Base-by-base conservation (phyloP, 805 yeast species). In the Candida wancherniae region DNA sequence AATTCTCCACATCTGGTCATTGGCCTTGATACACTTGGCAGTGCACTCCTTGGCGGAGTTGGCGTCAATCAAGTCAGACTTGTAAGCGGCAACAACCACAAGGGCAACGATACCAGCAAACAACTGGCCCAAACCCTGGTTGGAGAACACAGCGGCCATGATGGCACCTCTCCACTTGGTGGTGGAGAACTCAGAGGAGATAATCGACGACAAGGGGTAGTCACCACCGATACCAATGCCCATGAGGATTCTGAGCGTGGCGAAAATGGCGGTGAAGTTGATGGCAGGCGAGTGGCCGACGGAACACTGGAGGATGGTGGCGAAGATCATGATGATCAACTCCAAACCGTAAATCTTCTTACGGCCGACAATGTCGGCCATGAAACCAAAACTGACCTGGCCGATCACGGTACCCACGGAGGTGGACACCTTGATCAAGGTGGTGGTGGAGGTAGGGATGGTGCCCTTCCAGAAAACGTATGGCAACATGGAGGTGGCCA, bases 171-270 rank as follows among this genome's bases (percentile, higher is more conserved):
- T 84, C 94, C 95, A 86, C 62, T 83, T 85, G 45, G 95, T 86
- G 37, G 95, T 84, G 16, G 95, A 74, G 53, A 86, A 86, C 69
- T 86, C 96, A 36, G 95, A 80, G 7, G 95, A 81, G 45, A 86
- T 86, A 58, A 86, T 81, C n/a, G 95, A 84, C 11, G 95, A 84
- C 51, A 87, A 71, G 47, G 96, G 95, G 60, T 86, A 86, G 67
- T 86, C 96, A 73, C 95, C 96, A 69, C 96, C 96, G 49, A 86
- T 87, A 77, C 96, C 96, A 50, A 87, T 80, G 71, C 96, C 96
- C 85, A 80, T 81, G 42, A 86, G 53, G 45, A 86, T 79, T 76
- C 96, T 82, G 66, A 77, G 80, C 52, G 81, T 78, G 8, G 80
- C 63, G 41, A 87, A 69, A 30, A 84, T 69, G 25, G 92, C 94